A percentile compares a stretch with the other conserved stretches of the same genome.
These are phyloP conservation scores for Nicotiana undulata DNA, from an alignment of 257 asterid genomes.

Conservation along the genomic window DNA sequence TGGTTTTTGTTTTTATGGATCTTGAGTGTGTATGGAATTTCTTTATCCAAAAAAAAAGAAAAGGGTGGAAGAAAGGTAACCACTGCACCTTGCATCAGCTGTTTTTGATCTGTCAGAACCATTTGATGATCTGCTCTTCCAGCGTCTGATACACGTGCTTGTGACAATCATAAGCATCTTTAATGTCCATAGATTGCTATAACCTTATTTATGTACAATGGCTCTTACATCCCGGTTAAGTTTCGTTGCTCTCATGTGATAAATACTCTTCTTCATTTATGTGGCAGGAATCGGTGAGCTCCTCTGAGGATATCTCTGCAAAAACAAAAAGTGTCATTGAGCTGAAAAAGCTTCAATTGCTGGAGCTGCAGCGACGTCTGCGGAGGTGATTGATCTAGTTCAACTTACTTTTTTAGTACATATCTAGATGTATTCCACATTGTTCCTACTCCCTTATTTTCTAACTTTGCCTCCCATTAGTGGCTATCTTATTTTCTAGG, in stretches of 20 bases:
- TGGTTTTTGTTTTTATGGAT: not conserved
- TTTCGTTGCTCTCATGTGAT: not conserved
- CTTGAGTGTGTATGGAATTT: not conserved
- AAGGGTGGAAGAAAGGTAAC: not conserved
- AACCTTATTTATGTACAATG: not conserved
- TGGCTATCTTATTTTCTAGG: not conserved
- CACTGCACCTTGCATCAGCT: not conserved
- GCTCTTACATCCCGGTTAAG: not conserved
- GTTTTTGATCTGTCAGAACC: not conserved
- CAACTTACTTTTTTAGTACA: constrained; percentile 11
- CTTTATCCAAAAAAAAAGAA: not conserved
- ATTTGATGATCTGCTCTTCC: not conserved
- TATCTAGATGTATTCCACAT: not conserved
- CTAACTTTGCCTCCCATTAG: not conserved
- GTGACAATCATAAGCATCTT: not conserved
- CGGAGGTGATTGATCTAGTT: constrained; percentile 49
- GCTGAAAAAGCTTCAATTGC: constrained; percentile 89
- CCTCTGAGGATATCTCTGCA: constrained; percentile 85
- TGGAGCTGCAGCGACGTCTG: constrained; percentile 86
- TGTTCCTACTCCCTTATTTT: not conserved
- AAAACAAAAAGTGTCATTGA: constrained; percentile 97
- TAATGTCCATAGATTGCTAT: not conserved
- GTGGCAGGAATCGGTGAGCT: constrained; percentile 78
- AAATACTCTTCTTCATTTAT: not conserved
- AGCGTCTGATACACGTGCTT: not conserved